Conservation (phyloP, 331 rosid species). For the Dryas integrifolia region DNA sequence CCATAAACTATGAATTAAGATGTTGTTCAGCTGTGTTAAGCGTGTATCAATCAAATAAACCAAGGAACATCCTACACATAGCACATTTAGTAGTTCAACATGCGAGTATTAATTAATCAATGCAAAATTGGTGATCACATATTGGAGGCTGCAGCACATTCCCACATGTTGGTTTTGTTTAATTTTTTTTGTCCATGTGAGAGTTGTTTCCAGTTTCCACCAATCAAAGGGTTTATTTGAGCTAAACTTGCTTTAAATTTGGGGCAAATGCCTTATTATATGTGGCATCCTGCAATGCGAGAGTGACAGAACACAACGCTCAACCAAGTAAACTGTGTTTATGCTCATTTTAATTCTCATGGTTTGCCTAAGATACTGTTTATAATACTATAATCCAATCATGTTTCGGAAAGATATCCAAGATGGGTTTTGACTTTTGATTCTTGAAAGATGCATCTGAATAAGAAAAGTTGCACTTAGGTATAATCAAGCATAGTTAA, state of each 20-base stretch:
- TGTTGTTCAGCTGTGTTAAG: conserved; percentile 5
- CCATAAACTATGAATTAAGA: background rate
- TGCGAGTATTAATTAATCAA: conserved; percentile 4
- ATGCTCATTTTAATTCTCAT: conserved; percentile 15
- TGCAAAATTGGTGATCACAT: conserved; percentile 15
- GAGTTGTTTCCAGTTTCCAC: conserved; percentile 25
- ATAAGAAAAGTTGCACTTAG: background rate
- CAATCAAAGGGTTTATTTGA: conserved; percentile 18
- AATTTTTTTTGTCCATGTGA: conserved; percentile 17
- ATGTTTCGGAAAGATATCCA: background rate
- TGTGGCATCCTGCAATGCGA: conserved; percentile 24
- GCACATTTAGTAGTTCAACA: conserved; percentile 8
- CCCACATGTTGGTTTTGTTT: conserved; percentile 6
- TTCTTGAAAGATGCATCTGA: conserved; percentile 14
- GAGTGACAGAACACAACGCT: conserved; percentile 40
- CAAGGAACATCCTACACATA: conserved; percentile 19
- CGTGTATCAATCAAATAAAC: conserved; percentile 8
- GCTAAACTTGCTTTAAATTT: conserved; percentile 20
- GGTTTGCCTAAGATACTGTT: conserved; percentile 25
- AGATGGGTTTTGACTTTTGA: background rate
- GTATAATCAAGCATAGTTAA: background rate
- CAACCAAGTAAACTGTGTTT: conserved; percentile 34
- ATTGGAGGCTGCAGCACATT: conserved; percentile 25
- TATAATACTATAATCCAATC: conserved; percentile 16
- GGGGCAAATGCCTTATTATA: background rate